Conservation (phyloP, 2,329 filamentous ascomycete species). For the Mycogone perniciosa region DNA sequence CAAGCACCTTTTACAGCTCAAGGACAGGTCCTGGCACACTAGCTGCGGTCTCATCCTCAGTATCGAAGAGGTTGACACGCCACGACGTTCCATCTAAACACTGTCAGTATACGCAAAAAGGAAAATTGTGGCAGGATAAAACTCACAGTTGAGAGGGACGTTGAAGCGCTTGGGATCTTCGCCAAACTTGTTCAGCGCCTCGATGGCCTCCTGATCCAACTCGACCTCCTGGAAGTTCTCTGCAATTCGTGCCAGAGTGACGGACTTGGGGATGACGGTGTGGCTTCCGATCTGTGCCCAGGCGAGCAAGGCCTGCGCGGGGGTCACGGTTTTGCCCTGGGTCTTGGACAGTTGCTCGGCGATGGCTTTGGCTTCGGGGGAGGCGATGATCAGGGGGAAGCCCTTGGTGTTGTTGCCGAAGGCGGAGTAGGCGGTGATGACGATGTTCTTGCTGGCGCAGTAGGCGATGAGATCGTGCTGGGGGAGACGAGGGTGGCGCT, state of each 20-base stretch:
- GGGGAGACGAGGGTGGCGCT: slow-evolving; percentile 60
- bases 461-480: slow-evolving; percentile 51
- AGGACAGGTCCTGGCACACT: slow-evolving; percentile 38
- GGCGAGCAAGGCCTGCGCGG: slow-evolving; percentile 46
- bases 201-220: slow-evolving; percentile 51
- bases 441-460: slow-evolving; percentile 56
- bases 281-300: slow-evolving; percentile 55
- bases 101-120: not conserved
- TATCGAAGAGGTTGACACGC: slow-evolving; percentile 51
- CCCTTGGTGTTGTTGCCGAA: slow-evolving; percentile 41
- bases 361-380: slow-evolving; percentile 48
- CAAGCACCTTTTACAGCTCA: slow-evolving; percentile 16
- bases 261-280: slow-evolving; percentile 69
- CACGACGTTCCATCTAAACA: slow-evolving; percentile 43
- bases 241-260: slow-evolving; percentile 60
- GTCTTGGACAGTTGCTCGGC: slow-evolving; percentile 39
- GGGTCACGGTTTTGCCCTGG: slow-evolving; percentile 33
- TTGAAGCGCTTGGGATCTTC: slow-evolving; percentile 42
- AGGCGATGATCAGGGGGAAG: slow-evolving; percentile 50
- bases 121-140: not conserved
- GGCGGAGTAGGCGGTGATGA: slow-evolving; percentile 60
- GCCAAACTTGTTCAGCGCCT: slow-evolving; percentile 56
- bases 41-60: slow-evolving; percentile 46
- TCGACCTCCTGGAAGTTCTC: slow-evolving; percentile 65
- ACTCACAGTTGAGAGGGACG: slow-evolving; percentile 37